phyloP scores from a whole-genome alignment of 208 protist genomes.

The Trypanosoma boissoni region DNA sequence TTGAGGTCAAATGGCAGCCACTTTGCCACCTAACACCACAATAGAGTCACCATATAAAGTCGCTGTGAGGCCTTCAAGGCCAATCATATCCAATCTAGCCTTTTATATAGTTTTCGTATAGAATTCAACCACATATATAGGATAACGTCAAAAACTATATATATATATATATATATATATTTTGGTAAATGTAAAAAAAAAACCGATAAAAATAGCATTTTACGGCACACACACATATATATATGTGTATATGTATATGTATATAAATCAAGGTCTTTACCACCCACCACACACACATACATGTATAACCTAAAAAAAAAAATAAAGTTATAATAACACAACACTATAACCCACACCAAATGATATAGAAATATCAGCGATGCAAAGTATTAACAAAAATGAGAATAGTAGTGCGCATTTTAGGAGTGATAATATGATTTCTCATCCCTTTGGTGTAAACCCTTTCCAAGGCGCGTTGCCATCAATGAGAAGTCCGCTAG shows the following conservation, averaged over 20 bases:
- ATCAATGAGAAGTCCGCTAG: slow-evolving; percentile 54
- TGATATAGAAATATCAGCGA: too few relatives aligned
- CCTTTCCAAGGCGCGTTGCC: slow-evolving; percentile 81
- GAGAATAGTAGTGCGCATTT: neutral
- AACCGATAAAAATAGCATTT: slow-evolving; percentile 16
- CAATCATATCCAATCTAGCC: slow-evolving; percentile 5
- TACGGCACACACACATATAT: slow-evolving; percentile 9
- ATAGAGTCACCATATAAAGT: slow-evolving; percentile 19
- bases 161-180: slow-evolving; percentile 5
- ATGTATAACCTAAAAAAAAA: slow-evolving; percentile 15
- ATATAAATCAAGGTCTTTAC: neutral
- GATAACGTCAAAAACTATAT: neutral
- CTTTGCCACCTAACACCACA: slow-evolving; percentile 22
- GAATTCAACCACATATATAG: neutral
- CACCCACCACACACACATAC: too few relatives aligned
- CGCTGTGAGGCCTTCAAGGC: slow-evolving; percentile 24
- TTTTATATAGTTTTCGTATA: neutral
- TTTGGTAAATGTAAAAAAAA: slow-evolving; percentile 9
- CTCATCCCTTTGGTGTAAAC: slow-evolving; percentile 48
- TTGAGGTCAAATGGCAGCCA: slow-evolving; percentile 14
- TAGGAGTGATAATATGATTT: slow-evolving; percentile 15
- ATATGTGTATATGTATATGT: slow-evolving; percentile 6
- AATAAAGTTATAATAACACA: slow-evolving; percentile 7
- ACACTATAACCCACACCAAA: neutral
- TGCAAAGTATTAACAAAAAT: too few relatives aligned